These are phyloP conservation scores for Neoarthrinium moseri DNA, from an alignment of 2,329 filamentous ascomycete species.

Conservation along the genomic window DNA sequence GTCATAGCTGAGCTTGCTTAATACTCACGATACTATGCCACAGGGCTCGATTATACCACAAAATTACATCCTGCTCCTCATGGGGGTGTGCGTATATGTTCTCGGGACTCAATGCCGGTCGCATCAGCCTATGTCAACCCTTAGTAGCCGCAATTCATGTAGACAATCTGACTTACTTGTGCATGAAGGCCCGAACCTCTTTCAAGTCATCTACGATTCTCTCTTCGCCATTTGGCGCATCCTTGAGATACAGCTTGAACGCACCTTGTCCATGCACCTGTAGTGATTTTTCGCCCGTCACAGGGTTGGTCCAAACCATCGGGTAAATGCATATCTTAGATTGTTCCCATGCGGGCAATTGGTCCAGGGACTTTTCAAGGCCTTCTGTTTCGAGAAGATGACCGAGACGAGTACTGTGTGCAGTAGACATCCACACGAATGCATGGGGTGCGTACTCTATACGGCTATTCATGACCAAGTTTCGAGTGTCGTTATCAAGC, in stretches of 20 bases:
- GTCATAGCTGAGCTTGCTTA: neutral
- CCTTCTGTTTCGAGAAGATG: slow-evolving; percentile 68
- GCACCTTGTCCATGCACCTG: slow-evolving; percentile 75
- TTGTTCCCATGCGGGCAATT: slow-evolving; percentile 65
- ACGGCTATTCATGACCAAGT: slow-evolving; percentile 63
- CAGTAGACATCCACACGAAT: slow-evolving; percentile 77
- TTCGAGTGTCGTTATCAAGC: slow-evolving; percentile 63
- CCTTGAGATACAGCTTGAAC: slow-evolving; percentile 63
- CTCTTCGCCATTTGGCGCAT: slow-evolving; percentile 44
- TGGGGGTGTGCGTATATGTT: slow-evolving; percentile 35
- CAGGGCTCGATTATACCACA: slow-evolving; percentile 36
- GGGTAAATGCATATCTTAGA: slow-evolving; percentile 70
- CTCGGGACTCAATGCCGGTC: slow-evolving; percentile 27
- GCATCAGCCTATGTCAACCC: slow-evolving; percentile 27
- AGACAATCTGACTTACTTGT: slow-evolving; percentile 44
- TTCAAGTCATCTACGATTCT: slow-evolving; percentile 65
- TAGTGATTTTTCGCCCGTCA: slow-evolving; percentile 66
- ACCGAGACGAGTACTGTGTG: slow-evolving; percentile 65
- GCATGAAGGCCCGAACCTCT: slow-evolving; percentile 63
- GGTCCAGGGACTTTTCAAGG: slow-evolving; percentile 55
- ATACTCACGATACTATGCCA: slow-evolving; percentile 36
- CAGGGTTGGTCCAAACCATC: slow-evolving; percentile 76
- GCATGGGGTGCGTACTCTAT: slow-evolving; percentile 78
- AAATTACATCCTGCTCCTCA: slow-evolving; percentile 34
- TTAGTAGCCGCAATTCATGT: neutral